Evolutionary conservation across 2,329 filamentous ascomycete species (phyloP).

Genomic region (Xylaria sp.): DNA sequence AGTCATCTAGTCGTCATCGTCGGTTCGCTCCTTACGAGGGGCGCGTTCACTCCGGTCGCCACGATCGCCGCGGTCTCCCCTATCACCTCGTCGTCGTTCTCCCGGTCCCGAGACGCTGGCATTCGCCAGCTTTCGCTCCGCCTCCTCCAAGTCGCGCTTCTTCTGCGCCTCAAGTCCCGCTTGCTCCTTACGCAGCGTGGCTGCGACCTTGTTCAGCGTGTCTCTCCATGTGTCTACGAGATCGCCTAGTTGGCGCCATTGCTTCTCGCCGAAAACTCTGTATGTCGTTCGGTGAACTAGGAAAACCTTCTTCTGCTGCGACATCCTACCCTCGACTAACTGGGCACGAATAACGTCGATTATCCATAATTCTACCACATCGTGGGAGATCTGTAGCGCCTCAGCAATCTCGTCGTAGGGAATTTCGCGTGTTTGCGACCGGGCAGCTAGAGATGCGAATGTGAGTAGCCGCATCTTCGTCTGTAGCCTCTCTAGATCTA

Average conservation of each 20-base stretch:
- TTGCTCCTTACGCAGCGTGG: slow-evolving; percentile 83
- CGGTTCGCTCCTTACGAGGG: slow-evolving; percentile 60
- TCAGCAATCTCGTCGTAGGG: slow-evolving; percentile 87
- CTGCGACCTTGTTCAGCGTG: slow-evolving; percentile 81
- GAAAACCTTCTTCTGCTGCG: slow-evolving; percentile 92
- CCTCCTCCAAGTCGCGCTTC: slow-evolving; percentile 79
- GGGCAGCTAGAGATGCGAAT: slow-evolving; percentile 87
- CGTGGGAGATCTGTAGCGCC: slow-evolving; percentile 81
- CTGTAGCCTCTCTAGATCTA: slow-evolving; percentile 79
- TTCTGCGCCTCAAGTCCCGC: slow-evolving; percentile 79
- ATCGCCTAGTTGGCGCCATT: slow-evolving; percentile 94
- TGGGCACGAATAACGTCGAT: slow-evolving; percentile 98
- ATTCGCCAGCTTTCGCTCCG: slow-evolving; percentile 72
- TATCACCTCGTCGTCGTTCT: slow-evolving; percentile 47
- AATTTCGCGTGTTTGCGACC: slow-evolving; percentile 84
- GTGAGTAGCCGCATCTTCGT: slow-evolving; percentile 97
- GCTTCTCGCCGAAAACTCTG: slow-evolving; percentile 96
- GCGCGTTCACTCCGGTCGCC: slow-evolving; percentile 48
- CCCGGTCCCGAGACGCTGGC: slow-evolving; percentile 53
- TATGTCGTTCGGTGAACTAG: slow-evolving; percentile 96
- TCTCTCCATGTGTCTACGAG: slow-evolving; percentile 91
- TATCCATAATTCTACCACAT: slow-evolving; percentile 97
- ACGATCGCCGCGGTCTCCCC: slow-evolving; percentile 45
- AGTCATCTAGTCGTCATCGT: slow-evolving; percentile 65
- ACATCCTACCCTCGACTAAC: slow-evolving; percentile 95